Evolutionary conservation across 1,284 basidiomycete species (phyloP), one percentile per base, ranked within the genome.

Genomic region (Trametes sp.): DNA sequence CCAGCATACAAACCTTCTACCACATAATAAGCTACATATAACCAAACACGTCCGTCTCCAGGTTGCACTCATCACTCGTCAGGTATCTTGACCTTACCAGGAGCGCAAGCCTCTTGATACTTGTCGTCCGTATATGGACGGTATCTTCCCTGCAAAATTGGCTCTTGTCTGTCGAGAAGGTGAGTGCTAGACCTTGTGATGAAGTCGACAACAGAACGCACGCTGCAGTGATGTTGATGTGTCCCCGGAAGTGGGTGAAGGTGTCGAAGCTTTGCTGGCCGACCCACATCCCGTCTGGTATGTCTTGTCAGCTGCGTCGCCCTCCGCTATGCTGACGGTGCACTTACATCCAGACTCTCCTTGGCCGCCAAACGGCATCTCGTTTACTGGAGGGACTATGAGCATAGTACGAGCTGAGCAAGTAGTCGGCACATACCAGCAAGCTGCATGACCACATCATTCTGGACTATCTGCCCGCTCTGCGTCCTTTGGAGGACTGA

Each of bases 381-480:
- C 79, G 59, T 77, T 71, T 2, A 81, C 80, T 77, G 50, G 7
- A 56, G 51, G 41, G 11, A 46, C 33, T 35, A 23, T 61, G 23
- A 49, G 36, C n/a, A 41, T 33, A 21, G 2, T 19, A 19, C n/a
- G 6, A 23, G 44, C 26, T 11, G 16, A 21, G 6, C 29, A 48
- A 42, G n/a, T 21, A n/a, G n/a, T n/a, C n/a, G n/a, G 31, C 33
- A 76, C 80, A 36, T 68, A 80, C 82, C 71, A 61, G 77, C 64
- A 54, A 87, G 68, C 61, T 87, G 80, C 71, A 83, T 77, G 57
- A 84, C 69, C 0, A 80, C 80, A 62, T 87, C 86, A 57, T 89
- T 89, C 60, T 87, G 78, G 2, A 80, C 73, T 14, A 86, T 70
- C 49, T 77, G 77, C 14, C 86, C 87, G 65, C 84, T 86, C 56